Percentiles rank a stretch among this genome's conserved stretches.
Conservation (phyloP, 768 basidiomycete species). For the Pisolithus albus region DNA sequence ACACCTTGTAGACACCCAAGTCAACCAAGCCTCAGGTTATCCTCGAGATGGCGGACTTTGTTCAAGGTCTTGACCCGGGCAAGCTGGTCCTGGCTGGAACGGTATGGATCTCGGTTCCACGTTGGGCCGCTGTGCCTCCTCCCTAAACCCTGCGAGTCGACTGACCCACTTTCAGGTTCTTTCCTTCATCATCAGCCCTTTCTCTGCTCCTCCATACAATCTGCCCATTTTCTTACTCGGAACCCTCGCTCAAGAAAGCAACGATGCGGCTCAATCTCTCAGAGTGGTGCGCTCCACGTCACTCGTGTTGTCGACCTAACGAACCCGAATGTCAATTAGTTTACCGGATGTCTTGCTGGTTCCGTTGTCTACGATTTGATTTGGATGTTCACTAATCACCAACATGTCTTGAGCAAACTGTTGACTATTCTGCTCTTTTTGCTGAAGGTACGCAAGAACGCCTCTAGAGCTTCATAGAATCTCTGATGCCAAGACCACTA, state of each 20-base stretch:
- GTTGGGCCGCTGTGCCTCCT: no score
- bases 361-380: constrained; percentile 67
- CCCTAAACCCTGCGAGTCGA: background rate
- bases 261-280: constrained; percentile 57
- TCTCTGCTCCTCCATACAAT: constrained; percentile 63
- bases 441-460: constrained; percentile 40
- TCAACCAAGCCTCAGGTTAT: background rate
- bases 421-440: constrained; percentile 49
- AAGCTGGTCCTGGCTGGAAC: constrained; percentile 61
- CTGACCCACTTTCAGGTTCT: constrained; percentile 38
- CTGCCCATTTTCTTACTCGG: constrained; percentile 81
- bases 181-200: constrained; percentile 52
- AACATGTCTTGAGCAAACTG: constrained; percentile 49
- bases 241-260: constrained; percentile 60
- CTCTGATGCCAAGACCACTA: background rate
- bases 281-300: constrained; percentile 43
- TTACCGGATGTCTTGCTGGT: constrained; percentile 52
- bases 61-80: constrained; percentile 64
- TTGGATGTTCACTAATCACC: constrained; percentile 55
- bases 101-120: constrained; percentile 32
- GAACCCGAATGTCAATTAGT: constrained; percentile 35
- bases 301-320: background rate
- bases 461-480: background rate
- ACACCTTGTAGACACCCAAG: background rate
- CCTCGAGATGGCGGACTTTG: constrained; percentile 49